Percentiles rank a stretch among this genome's conserved stretches.
phyloP scores from a whole-genome alignment of 352 stramenopile genomes.

The Pythium vanterpoolii region DNA sequence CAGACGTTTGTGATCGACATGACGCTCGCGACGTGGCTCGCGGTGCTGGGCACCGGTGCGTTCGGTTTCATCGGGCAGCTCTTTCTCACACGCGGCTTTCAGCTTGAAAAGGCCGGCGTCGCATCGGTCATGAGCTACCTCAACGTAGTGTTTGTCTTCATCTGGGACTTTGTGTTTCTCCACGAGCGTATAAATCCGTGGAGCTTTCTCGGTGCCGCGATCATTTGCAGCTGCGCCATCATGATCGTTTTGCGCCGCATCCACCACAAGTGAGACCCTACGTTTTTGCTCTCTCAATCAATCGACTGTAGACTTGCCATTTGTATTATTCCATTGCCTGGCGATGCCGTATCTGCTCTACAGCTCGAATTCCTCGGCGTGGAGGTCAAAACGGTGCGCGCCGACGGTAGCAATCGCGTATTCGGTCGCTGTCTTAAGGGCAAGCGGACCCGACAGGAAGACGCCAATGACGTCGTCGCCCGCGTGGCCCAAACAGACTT shows the following conservation, averaged over 20 bases:
- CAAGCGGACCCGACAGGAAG: constrained; percentile 15
- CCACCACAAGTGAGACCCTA: constrained; percentile 5
- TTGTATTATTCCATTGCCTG: no score
- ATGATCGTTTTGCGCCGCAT: constrained; percentile 26
- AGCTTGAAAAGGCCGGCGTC: constrained; percentile 49
- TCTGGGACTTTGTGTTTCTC: constrained; percentile 44
- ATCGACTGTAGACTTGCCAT: no score
- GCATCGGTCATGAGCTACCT: constrained; percentile 46
- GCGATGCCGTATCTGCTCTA: no score
- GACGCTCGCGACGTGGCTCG: constrained; percentile 36
- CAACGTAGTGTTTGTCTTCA: constrained; percentile 52
- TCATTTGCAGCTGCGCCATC: constrained; percentile 36
- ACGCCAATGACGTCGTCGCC: constrained; percentile 2
- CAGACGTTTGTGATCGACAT: constrained; percentile 30
- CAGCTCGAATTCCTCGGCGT: constrained; percentile 19
- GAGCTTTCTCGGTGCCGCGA: constrained; percentile 37
- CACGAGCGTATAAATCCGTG: constrained; percentile 37
- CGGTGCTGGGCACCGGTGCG: constrained; percentile 35
- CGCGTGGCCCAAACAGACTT: not conserved
- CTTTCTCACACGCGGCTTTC: constrained; percentile 57
- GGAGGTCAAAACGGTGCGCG: constrained; percentile 22
- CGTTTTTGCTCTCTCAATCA: no score
- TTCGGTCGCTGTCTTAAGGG: constrained; percentile 17
- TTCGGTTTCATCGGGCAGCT: constrained; percentile 49
- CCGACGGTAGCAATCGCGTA: constrained; percentile 4